These are phyloP conservation scores for Colletotrichum tamarilloi DNA, from an alignment of 2,329 filamentous ascomycete species.

Conservation along the genomic window DNA sequence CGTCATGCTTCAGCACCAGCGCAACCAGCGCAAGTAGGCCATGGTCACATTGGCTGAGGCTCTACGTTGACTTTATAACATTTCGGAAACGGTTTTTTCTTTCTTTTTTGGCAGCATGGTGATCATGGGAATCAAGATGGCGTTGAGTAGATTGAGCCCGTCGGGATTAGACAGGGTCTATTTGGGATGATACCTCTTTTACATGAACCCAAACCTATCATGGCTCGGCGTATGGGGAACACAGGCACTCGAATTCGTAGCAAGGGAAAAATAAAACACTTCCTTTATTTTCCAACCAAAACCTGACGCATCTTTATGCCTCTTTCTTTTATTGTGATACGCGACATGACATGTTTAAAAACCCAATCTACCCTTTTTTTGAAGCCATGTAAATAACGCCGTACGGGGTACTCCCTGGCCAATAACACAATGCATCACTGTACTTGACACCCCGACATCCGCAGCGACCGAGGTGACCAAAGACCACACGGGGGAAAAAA, in stretches of 20 bases:
- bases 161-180: conserved; percentile 22
- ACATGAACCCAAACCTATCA: conserved; percentile 22
- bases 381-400: conserved; percentile 15
- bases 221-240: conserved; percentile 24
- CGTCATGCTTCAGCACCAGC: conserved; percentile 58
- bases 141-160: conserved; percentile 15
- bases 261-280: not conserved
- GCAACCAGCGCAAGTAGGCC: conserved; percentile 29
- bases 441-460: not conserved
- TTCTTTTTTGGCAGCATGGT: conserved; percentile 6
- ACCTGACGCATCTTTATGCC: not conserved
- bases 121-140: conserved; percentile 4
- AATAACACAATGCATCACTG: conserved; percentile 8
- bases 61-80: conserved; percentile 2
- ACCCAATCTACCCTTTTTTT: not conserved
- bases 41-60: not conserved
- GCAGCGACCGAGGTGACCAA: not conserved
- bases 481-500: too few relatives aligned
- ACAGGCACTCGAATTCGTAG: not conserved
- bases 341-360: not conserved
- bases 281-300: not conserved
- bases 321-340: not conserved
- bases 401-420: conserved; percentile 17
- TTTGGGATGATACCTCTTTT: conserved; percentile 31
- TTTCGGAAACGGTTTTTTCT: not conserved